Evolutionary conservation across 2,329 filamentous ascomycete genomes (phyloP), one percentile per base, ranked within the genome.

Genomic region (Apiospora arundinis): DNA sequence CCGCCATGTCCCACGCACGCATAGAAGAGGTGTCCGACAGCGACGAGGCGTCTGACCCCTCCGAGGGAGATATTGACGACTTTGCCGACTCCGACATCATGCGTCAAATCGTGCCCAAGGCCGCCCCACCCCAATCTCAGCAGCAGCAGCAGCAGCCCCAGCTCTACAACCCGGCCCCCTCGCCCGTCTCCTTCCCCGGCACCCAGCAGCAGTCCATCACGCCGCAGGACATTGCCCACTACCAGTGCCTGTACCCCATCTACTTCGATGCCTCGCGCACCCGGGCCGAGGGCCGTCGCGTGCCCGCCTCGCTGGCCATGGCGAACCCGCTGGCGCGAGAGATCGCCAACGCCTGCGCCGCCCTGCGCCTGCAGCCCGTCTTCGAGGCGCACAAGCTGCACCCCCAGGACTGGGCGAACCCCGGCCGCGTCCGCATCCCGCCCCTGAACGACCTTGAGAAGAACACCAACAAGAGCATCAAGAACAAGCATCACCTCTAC

Each of bases 361-460:
- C 87, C 65, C 87, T 97, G 72, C 89, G 92, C 42, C 85, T 94
- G 46, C 88, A 89, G 73, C 91, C 92, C 60, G 91, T 96, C 9
- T 92, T 98, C 81, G 96, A 99, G 84, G 94, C 95, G 0, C 92
- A 93, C 79, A 97, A 97, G 86, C 89, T 91, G 73, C 96, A 99
- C 82, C 96, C 96, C 8, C 95, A 96, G 84, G 96, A 99, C 85
- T 99, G 96, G 96, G 92, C 92, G 71, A 99, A 99, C 84, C 96
- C 96, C 16, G 96, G 96, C 4, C 89, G 96, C 72, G 93, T 98
- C 74, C 91, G 93, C 76, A 90, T 98, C 8, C 67, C 67, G 28
- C 45, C 67, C 9, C 67, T 69, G 68, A 84, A 92, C 78, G 85
- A 98, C n/a, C 63, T 74, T 68, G 60, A 67, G 23, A 66, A 46